phyloP scores from a whole-genome alignment of 2,329 filamentous ascomycete species.

The Cercospora sojina region DNA sequence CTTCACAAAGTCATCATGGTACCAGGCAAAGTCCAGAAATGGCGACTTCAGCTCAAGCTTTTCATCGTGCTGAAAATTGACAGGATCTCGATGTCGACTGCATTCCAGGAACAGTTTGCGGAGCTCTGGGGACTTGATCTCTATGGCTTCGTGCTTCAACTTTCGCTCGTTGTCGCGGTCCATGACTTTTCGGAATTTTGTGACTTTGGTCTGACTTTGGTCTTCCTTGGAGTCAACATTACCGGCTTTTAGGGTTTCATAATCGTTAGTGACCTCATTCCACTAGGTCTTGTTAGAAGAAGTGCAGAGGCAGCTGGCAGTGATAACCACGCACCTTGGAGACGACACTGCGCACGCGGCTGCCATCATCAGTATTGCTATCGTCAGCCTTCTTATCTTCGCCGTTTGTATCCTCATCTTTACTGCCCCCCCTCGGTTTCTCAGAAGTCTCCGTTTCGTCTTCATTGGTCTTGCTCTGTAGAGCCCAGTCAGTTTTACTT shows the following conservation, averaged over 20 bases:
- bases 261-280: conserved; percentile 1
- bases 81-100: background rate
- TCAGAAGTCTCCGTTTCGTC: background rate
- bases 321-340: background rate
- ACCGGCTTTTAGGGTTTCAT: background rate
- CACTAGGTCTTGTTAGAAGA: conserved; percentile 1
- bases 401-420: background rate
- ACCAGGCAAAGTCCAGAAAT: conserved; percentile 8
- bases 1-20: conserved; percentile 1
- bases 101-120: conserved; percentile 4
- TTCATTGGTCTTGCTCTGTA: background rate
- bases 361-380: background rate
- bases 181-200: conserved; percentile 10
- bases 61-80: background rate
- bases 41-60: background rate
- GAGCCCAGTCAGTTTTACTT: background rate
- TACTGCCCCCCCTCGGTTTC: background rate
- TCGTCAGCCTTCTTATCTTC: background rate
- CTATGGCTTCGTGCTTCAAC: conserved; percentile 8
- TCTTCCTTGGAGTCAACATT: background rate
- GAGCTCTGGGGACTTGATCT: conserved; percentile 9
- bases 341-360: background rate
- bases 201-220: background rate
- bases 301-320: background rate
- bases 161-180: conserved; percentile 12